These are phyloP conservation scores for Tephrocybe sp. DNA, from an alignment of 768 basidiomycete genomes.

Conservation along the genomic window DNA sequence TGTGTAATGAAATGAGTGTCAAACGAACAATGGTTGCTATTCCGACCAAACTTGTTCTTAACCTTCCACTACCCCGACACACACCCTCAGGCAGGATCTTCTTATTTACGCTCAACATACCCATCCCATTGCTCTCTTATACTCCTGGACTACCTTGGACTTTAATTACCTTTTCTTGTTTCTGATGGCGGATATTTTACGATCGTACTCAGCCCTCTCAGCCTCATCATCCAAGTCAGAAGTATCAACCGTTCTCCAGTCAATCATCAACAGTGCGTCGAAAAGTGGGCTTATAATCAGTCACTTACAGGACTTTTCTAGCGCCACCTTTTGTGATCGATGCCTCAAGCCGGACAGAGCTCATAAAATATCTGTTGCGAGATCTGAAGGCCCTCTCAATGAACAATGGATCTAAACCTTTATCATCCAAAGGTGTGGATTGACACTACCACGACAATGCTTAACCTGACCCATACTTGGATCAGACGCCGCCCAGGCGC, in stretches of 20 bases:
- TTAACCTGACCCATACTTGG: not conserved
- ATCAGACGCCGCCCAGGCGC: slow-evolving; percentile 66
- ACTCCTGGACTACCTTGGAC: not conserved
- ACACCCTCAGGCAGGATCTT: slow-evolving; percentile 1
- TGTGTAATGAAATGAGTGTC: slow-evolving; percentile 14
- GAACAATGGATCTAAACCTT: slow-evolving; percentile 37
- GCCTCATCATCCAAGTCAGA: slow-evolving; percentile 43
- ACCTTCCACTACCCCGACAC: slow-evolving; percentile 11
- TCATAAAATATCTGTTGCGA: slow-evolving; percentile 55
- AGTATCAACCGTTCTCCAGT: slow-evolving; percentile 44
- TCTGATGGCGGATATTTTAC: slow-evolving; percentile 45
- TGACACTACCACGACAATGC: not conserved
- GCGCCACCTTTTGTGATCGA: slow-evolving; percentile 49
- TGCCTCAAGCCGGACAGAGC: slow-evolving; percentile 42
- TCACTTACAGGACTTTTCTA: not conserved
- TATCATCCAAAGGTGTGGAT: slow-evolving; percentile 55
- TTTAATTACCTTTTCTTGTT: slow-evolving; percentile 6
- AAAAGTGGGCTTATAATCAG: not conserved
- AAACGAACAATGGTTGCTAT: slow-evolving; percentile 10
- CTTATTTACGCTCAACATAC: slow-evolving; percentile 1
- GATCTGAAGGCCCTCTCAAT: slow-evolving; percentile 45
- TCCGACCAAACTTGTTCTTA: slow-evolving; percentile 7
- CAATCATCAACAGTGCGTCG: slow-evolving; percentile 46
- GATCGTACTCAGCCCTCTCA: slow-evolving; percentile 45
- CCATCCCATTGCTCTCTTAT: not conserved